phyloP scores from a whole-genome alignment of 2,329 filamentous ascomycete genomes.

The Fusarium secorum region DNA sequence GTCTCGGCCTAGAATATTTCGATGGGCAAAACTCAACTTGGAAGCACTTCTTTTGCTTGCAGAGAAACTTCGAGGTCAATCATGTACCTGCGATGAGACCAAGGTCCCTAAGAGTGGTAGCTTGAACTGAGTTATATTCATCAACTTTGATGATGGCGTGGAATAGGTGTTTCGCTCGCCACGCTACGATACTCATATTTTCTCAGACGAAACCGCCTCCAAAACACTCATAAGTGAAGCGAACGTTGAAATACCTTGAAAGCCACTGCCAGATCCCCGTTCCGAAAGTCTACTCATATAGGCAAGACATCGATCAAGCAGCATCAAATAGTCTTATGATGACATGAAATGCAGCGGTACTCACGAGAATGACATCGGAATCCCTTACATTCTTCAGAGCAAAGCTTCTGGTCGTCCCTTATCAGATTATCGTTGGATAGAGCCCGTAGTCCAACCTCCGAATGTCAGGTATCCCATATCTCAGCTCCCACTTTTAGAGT shows the following conservation, averaged over 20 bases:
- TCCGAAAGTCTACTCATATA: constrained; percentile 28
- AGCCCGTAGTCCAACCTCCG: background rate
- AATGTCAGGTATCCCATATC: too few species aligned
- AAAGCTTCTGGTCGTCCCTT: constrained; percentile 31
- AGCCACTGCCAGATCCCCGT: constrained; percentile 22
- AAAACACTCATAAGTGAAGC: constrained; percentile 36
- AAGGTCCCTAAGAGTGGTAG: constrained; percentile 22
- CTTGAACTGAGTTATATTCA: constrained; percentile 34
- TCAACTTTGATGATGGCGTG: constrained; percentile 33
- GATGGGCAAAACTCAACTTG: constrained; percentile 23
- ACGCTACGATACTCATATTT: background rate
- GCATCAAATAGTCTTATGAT: accelerated
- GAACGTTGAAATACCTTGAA: constrained; percentile 29
- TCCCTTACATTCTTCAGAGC: constrained; percentile 40
- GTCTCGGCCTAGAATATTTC: background rate
- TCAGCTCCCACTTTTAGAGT: accelerated
- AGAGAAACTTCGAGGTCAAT: constrained; percentile 14
- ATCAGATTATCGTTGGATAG: constrained; percentile 30
- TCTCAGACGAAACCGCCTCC: constrained; percentile 17
- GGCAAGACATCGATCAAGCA: accelerated
- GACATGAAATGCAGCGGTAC: background rate
- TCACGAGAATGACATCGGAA: constrained; percentile 28
- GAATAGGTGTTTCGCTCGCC: constrained; percentile 36
- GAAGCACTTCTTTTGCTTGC: constrained; percentile 29
- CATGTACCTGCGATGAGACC: constrained; percentile 25